These are phyloP conservation scores for Penicillium sclerotiorum DNA, from an alignment of 2,329 filamentous ascomycete species.

Conservation along the genomic window DNA sequence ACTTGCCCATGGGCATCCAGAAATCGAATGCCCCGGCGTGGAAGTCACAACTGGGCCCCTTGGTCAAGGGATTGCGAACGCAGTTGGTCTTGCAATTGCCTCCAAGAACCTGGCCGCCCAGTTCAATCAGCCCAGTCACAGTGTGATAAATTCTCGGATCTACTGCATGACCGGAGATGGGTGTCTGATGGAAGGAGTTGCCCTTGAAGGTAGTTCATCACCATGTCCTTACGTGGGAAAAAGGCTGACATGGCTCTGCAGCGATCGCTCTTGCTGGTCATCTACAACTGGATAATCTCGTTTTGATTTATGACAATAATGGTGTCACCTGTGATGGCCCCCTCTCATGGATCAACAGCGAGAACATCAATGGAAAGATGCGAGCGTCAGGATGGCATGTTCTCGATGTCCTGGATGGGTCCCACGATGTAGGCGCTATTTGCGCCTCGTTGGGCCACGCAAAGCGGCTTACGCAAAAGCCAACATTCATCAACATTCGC, in stretches of 20 bases:
- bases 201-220: slow-evolving; percentile 56
- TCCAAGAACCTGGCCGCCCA: slow-evolving; percentile 55
- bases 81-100: slow-evolving; percentile 60
- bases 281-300: slow-evolving; percentile 55
- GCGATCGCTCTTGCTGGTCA: slow-evolving; percentile 60
- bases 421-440: slow-evolving; percentile 50
- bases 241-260: too few species aligned
- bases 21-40: slow-evolving; percentile 58
- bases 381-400: slow-evolving; percentile 59
- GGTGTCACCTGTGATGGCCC: slow-evolving; percentile 59
- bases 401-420: slow-evolving; percentile 54
- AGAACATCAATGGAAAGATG: slow-evolving; percentile 60
- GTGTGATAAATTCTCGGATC: slow-evolving; percentile 51
- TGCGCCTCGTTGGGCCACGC: slow-evolving; percentile 50
- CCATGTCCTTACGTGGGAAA: too few species aligned
- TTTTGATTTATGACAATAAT: slow-evolving; percentile 61
- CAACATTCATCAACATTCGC: slow-evolving; percentile 58
- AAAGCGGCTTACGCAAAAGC: slow-evolving; percentile 46
- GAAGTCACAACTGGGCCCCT: slow-evolving; percentile 62
- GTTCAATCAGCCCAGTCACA: slow-evolving; percentile 53
- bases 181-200: slow-evolving; percentile 59
- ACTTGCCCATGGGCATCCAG: slow-evolving; percentile 41
- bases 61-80: slow-evolving; percentile 60
- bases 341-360: slow-evolving; percentile 54
- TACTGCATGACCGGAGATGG: slow-evolving; percentile 60